Evolutionary conservation across 2,329 filamentous ascomycete genomes (phyloP).

Genomic region (Sclerotinia sclerotiorum): DNA sequence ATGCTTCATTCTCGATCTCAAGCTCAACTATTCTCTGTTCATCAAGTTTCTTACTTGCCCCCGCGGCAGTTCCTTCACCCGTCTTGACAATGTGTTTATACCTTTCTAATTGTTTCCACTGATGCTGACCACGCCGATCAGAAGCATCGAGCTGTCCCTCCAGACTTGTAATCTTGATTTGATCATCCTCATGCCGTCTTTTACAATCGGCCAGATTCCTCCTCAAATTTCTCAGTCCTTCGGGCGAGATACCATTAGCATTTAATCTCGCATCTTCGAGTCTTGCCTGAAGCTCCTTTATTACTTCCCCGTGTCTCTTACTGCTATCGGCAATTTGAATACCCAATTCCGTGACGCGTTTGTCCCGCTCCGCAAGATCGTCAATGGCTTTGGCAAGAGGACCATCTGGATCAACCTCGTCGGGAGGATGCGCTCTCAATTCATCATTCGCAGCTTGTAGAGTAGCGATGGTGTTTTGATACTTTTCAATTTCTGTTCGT

Average conservation of each 20-base stretch:
- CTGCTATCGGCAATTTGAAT: background rate
- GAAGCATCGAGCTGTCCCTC: conserved; percentile 4
- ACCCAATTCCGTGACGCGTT: background rate
- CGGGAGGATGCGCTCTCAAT: background rate
- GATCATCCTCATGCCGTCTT: background rate
- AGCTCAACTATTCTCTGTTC: background rate
- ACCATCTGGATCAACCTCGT: background rate
- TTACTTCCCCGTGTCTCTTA: background rate
- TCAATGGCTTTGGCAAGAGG: background rate
- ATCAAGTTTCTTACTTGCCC: too few relatives aligned
- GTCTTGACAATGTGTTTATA: background rate
- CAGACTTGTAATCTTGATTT: background rate
- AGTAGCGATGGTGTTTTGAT: background rate
- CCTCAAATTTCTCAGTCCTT: background rate
- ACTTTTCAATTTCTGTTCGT: background rate
- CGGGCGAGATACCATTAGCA: conserved; percentile 10
- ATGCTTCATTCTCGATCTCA: background rate
- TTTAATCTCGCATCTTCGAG: conserved; percentile 10
- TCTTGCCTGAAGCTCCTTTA: background rate
- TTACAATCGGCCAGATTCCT: background rate
- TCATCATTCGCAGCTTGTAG: background rate
- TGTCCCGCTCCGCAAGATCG: background rate
- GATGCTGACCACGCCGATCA: background rate
- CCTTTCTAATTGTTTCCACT: background rate
- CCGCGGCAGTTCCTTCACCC: background rate